Evolutionary conservation across 352 stramenopile genomes (phyloP).

Genomic region (Globisporangium nagaii): DNA sequence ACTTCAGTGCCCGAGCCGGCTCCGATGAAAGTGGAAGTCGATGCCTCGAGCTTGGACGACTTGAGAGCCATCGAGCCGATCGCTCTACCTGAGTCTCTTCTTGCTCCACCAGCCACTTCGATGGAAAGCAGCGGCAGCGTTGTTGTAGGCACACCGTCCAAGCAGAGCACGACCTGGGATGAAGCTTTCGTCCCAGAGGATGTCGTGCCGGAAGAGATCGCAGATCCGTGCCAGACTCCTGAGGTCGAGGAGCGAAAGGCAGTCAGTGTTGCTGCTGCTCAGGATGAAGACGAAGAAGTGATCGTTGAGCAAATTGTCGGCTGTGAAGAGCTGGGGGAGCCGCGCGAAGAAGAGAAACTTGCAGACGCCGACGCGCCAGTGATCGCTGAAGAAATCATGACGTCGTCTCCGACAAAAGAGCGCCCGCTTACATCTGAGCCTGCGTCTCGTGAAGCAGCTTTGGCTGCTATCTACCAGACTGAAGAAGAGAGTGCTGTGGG

Average conservation of each 20-base stretch:
- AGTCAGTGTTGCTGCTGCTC: background rate
- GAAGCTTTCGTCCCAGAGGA: conserved; percentile 6
- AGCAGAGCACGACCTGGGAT: background rate
- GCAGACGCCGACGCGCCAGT: background rate
- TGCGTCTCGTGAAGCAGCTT: background rate
- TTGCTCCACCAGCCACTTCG: background rate
- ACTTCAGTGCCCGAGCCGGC: background rate
- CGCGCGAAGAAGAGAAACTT: background rate
- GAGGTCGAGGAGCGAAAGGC: background rate
- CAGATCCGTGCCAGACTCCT: background rate
- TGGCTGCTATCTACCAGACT: too few relatives aligned
- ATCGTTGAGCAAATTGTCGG: conserved; percentile 6
- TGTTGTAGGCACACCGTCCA: background rate
- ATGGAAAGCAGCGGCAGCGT: background rate
- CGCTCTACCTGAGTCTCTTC: background rate
- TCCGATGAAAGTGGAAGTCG: conserved; percentile 1
- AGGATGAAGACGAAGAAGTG: conserved; percentile 5
- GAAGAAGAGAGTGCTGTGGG: background rate
- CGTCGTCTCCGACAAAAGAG: conserved; percentile 5
- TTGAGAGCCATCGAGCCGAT: conserved; percentile 5
- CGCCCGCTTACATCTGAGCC: background rate
- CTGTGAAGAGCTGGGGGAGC: background rate
- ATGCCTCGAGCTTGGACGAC: background rate
- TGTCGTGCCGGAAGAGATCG: conserved; percentile 10
- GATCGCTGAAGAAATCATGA: conserved; percentile 10